Evolutionary conservation across 2,329 filamentous ascomycete genomes (phyloP), one percentile per base, ranked within the genome.

Genomic region (Ciborinia camelliae): DNA sequence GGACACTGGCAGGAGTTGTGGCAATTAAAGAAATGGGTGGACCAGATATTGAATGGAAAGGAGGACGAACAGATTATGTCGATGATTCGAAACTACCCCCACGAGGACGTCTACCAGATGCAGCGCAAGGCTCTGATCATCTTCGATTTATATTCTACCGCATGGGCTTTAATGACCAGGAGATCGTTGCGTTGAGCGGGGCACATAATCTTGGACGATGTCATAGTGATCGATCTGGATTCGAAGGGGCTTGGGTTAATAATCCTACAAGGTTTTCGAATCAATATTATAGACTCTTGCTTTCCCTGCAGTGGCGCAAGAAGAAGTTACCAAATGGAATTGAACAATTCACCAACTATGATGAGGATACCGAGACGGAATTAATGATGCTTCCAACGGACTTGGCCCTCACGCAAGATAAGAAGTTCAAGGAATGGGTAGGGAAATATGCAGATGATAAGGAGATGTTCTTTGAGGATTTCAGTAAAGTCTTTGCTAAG

Each of bases 321-420:
- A 83, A 81, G 73, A 82, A 77, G 15, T 73, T 86, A 62, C 72
- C 75, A 18, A 84, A 81, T 67, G 84, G 84, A 0, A 72, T 84
- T 23, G 76, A 78, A 63, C 84, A 88, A 75, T 89, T 85, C 73
- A 81, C 82, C 52, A 84, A 85, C 70, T 80, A 81, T 55, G 84
- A 87, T 67, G 82, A 85, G 54, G 82, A 87, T 69, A 75, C 73
- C 5, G 76, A 73, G 58, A 81, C 82, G 65, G 82, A 83, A 64
- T 76, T 88, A 50, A 88, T 88, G 86, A 88, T 88, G 86, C 72
- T 88, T 72, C 86, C 86, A 0, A 87, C 85, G 2, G 86, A 88
- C 72, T 81, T 88, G 71, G 81, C 85, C 5, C 77, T 88, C 47
- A 75, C 82, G 4, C 77, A 79, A 1, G 86, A 89, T 68, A 73